A percentile compares a stretch with the other conserved stretches of the same genome.
Evolutionary conservation across 106 monocot species (phyloP).

Genomic region (Dactylorhiza incarnata): DNA sequence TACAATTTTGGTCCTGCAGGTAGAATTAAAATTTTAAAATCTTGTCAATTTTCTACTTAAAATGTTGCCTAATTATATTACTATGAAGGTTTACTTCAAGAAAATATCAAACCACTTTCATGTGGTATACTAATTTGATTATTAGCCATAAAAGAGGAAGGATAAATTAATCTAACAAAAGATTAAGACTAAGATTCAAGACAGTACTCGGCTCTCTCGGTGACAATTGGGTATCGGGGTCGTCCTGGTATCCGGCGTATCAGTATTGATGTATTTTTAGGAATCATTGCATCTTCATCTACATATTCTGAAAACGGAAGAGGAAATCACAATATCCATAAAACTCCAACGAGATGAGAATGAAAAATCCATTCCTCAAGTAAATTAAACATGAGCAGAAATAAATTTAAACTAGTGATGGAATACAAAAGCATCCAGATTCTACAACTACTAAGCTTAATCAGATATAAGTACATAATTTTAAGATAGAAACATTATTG

Average conservation of each 20-base stretch:
- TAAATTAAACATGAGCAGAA: neutral
- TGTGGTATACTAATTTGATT: neutral
- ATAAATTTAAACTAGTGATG: neutral
- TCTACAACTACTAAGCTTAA: neutral
- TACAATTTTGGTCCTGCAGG: conserved; percentile 65
- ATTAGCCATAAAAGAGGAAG: neutral
- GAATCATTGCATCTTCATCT: conserved; percentile 87
- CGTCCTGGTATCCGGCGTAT: conserved; percentile 90
- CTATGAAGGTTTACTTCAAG: neutral
- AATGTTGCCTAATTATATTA: neutral
- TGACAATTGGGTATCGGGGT: conserved; percentile 74
- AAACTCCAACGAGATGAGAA: conserved; percentile 13
- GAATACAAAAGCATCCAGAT: neutral
- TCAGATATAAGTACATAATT: neutral
- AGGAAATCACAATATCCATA: conserved; percentile 27
- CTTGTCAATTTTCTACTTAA: conserved; percentile 3
- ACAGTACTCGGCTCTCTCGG: conserved; percentile 71
- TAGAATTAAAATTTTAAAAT: conserved; percentile 9
- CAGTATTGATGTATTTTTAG: conserved; percentile 90
- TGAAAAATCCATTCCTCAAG: conserved; percentile 7
- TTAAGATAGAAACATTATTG: neutral
- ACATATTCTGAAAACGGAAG: conserved; percentile 86
- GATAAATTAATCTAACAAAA: conserved; percentile 12
- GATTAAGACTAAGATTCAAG: conserved; percentile 27
- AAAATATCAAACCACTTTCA: neutral